Conservation (phyloP, 2,329 filamentous ascomycete species). For the Pestalotiopsis fici region DNA sequence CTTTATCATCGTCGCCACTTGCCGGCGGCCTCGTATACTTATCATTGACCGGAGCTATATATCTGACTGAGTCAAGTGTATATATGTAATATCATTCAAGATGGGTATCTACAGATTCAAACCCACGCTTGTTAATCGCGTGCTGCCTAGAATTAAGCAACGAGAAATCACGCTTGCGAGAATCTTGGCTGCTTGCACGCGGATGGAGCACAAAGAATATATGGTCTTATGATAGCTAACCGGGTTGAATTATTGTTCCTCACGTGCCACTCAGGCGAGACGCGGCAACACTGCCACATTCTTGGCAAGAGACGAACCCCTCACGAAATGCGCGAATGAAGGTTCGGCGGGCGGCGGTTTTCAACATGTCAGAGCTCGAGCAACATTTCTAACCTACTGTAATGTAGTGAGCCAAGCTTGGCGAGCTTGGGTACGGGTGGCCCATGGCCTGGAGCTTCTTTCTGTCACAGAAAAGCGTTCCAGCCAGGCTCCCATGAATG, state of each 20-base stretch:
- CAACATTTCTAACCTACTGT: too few species aligned
- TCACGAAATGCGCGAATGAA: neutral
- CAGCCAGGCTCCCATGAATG: neutral
- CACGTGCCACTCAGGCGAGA: neutral
- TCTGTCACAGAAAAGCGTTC: neutral
- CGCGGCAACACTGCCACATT: constrained; percentile 1
- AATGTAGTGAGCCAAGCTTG: neutral
- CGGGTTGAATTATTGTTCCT: neutral
- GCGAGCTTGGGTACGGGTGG: neutral
- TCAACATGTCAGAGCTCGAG: too few species aligned
- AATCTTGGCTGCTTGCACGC: neutral
- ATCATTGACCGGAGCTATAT: neutral
- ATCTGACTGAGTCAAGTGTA: neutral
- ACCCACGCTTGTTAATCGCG: neutral
- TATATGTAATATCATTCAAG: neutral
- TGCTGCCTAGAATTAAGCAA: neutral
- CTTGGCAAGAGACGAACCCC: neutral
- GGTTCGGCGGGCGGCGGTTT: neutral
- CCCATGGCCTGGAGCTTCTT: neutral
- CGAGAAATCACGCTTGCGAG: neutral
- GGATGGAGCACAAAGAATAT: neutral
- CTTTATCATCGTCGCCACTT: neutral
- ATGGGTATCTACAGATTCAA: neutral
- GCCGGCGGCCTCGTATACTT: neutral
- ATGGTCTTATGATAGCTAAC: neutral